phyloP scores from a whole-genome alignment of 2,329 filamentous ascomycete species.

The Talaromyces sp. region DNA sequence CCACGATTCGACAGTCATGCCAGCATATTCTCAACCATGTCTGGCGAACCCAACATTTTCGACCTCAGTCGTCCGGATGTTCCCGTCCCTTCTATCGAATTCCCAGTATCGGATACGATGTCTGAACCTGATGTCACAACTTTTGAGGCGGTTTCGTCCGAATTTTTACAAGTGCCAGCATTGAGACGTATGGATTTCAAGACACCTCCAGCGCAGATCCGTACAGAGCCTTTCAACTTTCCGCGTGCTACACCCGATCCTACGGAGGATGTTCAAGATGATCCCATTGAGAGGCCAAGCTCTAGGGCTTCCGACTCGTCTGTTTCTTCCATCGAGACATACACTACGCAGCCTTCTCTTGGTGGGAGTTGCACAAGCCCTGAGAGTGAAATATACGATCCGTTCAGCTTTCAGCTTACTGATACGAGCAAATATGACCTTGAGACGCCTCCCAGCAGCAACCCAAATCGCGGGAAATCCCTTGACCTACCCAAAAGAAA shows the following conservation, averaged over 20 bases:
- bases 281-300: constrained; percentile 52
- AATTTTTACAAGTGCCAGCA: constrained; percentile 39
- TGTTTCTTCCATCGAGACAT: constrained; percentile 56
- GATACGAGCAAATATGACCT: constrained; percentile 34
- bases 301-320: constrained; percentile 62
- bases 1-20: constrained; percentile 38
- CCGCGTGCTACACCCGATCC: constrained; percentile 30
- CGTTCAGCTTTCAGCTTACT: constrained; percentile 47
- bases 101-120: constrained; percentile 28
- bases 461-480: constrained; percentile 27
- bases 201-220: constrained; percentile 46
- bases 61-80: constrained; percentile 35
- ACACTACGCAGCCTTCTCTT: constrained; percentile 54
- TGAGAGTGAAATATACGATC: constrained; percentile 57
- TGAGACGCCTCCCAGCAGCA: constrained; percentile 38
- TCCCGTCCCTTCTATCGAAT: constrained; percentile 44
- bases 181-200: constrained; percentile 37
- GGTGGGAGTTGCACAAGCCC: constrained; percentile 60
- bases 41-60: constrained; percentile 34
- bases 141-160: constrained; percentile 28
- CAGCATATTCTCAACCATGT: constrained; percentile 33
- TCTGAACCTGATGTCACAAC: constrained; percentile 26
- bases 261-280: constrained; percentile 30
- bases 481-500: constrained; percentile 25
- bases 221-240: constrained; percentile 33